A percentile compares a stretch with the other conserved stretches of the same genome.
Evolutionary conservation across 305 asterid genomes (phyloP).

Genomic region (Euphrasia arctica): DNA sequence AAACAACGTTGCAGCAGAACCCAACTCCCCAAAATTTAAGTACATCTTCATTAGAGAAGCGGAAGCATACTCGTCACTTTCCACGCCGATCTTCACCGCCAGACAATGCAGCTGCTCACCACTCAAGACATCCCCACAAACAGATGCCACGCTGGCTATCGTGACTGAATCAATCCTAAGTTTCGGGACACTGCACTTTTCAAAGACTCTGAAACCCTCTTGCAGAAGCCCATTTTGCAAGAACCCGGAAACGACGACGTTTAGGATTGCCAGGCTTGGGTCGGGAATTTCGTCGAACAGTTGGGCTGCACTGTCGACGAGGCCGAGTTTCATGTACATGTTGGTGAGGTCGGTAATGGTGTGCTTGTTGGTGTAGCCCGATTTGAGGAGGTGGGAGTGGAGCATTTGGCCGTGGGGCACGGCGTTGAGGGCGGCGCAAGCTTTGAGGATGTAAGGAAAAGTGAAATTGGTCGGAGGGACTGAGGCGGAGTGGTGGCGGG

Average conservation of each 20-base stretch:
- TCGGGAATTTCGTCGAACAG: conserved; percentile 76
- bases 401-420: conserved; percentile 52
- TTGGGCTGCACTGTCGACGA: conserved; percentile 40
- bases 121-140: conserved; percentile 35
- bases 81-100: conserved; percentile 76
- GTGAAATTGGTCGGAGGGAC: conserved; percentile 56
- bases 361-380: conserved; percentile 44
- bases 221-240: conserved; percentile 44
- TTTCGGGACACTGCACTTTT: conserved; percentile 27
- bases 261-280: conserved; percentile 48
- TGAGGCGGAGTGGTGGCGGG: conserved; percentile 49
- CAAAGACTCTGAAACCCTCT: conserved; percentile 46
- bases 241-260: conserved; percentile 74
- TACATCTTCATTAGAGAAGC: conserved; percentile 79
- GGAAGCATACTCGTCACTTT: conserved; percentile 47
- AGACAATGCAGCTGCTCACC: conserved; percentile 71
- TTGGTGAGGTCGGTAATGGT: conserved; percentile 65
- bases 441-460: conserved; percentile 81
- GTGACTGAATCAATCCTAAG: conserved; percentile 63
- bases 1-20: conserved; percentile 55
- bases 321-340: conserved; percentile 56
- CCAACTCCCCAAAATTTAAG: conserved; percentile 44
- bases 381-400: conserved; percentile 66
- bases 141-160: conserved; percentile 58
- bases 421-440: conserved; percentile 60